Percentiles rank a stretch among this genome's conserved stretches.
phyloP scores from a whole-genome alignment of 108 stramenopile genomes.

The Nannochloropsis gaditana region DNA sequence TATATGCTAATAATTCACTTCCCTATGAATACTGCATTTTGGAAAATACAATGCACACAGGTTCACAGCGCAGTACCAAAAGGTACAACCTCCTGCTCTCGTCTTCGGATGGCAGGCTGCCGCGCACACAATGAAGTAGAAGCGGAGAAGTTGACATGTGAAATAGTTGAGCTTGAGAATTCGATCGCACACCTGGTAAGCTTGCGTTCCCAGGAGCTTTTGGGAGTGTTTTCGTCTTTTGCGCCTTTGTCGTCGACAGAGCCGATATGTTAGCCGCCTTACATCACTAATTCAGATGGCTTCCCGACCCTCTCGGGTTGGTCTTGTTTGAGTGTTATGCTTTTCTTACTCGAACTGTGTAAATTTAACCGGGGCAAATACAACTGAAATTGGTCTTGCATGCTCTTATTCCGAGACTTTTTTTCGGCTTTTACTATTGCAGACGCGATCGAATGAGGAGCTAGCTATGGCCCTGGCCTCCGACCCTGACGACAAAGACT shows the following conservation, averaged over 20 bases:
- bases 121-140: background rate
- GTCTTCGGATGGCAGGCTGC: background rate
- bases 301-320: no score
- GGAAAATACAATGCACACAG: background rate
- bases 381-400: no score
- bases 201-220: background rate
- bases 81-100: background rate
- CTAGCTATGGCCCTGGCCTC: background rate
- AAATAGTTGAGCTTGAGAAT: constrained; percentile 2
- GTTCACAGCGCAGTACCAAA: background rate
- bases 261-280: no score
- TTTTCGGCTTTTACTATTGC: background rate
- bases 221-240: no score
- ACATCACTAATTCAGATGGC: no score
- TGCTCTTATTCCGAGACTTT: no score
- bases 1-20: no score
- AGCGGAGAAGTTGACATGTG: constrained; percentile 14
- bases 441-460: background rate
- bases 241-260: no score
- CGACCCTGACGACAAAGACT: background rate
- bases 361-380: no score
- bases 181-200: constrained; percentile 13
- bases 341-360: no score
- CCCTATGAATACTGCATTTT: background rate
- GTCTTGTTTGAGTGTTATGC: no score